These are phyloP conservation scores for Cyclostephanos invisitatus DNA, from an alignment of 108 stramenopile genomes.

Conservation along the genomic window DNA sequence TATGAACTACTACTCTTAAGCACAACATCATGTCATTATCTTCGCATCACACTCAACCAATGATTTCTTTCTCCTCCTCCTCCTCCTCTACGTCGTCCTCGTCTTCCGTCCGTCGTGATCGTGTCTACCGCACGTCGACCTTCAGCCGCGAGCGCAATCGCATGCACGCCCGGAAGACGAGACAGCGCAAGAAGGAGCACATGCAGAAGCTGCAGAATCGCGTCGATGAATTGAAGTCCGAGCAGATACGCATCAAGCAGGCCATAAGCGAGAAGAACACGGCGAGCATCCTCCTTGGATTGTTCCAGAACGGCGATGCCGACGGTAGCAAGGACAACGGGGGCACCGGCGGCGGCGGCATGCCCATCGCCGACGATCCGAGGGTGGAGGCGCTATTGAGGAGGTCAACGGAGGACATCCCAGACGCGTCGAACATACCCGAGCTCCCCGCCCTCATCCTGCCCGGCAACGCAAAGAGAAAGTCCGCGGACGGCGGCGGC, in stretches of 20 bases:
- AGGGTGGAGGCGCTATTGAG: constrained; percentile 60
- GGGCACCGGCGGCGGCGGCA: neutral
- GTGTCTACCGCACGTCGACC: constrained; percentile 41
- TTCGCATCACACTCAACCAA: too few relatives aligned
- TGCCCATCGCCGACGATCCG: constrained; percentile 49
- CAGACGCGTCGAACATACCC: constrained; percentile 74
- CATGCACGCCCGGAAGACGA: constrained; percentile 77
- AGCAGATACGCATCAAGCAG: constrained; percentile 78
- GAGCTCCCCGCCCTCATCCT: constrained; percentile 78
- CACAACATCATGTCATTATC: too few relatives aligned
- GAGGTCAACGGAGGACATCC: constrained; percentile 69
- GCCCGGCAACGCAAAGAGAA: constrained; percentile 69
- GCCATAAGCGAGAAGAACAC: constrained; percentile 89
- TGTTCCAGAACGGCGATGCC: constrained; percentile 50
- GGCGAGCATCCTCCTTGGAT: constrained; percentile 80
- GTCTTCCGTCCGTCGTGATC: constrained; percentile 4
- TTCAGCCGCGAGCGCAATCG: constrained; percentile 72
- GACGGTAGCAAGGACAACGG: constrained; percentile 14
- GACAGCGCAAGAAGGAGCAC: constrained; percentile 78
- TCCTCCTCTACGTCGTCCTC: constrained; percentile 4
- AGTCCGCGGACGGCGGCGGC: constrained; percentile 23
- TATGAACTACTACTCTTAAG: too few relatives aligned
- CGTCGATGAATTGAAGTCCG: constrained; percentile 60
- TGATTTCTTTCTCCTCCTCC: neutral
- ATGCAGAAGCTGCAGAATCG: constrained; percentile 60